phyloP scores from a whole-genome alignment of 2,329 filamentous ascomycete species.

The Exophiala mesophila region DNA sequence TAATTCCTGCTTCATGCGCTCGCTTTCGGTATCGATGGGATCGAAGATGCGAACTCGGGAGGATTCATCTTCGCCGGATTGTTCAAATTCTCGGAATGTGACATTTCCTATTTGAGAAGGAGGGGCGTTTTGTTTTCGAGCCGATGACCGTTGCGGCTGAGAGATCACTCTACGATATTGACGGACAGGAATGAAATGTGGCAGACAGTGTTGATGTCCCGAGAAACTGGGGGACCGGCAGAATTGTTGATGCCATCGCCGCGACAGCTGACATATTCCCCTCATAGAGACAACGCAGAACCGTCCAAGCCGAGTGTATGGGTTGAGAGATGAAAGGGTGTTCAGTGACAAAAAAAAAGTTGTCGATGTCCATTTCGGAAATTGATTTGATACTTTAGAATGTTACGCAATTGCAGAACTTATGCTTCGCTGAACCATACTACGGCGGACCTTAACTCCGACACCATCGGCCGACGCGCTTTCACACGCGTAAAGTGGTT shows the following conservation, averaged over 20 bases:
- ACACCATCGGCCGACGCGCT: no score
- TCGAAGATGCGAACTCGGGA: conserved; percentile 35
- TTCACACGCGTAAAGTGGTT: no score
- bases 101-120: conserved; percentile 29
- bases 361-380: no score
- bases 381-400: no score
- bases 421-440: no score
- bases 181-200: conserved; percentile 20
- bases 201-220: conserved; percentile 24
- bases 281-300: no score
- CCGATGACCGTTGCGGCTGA: not conserved
- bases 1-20: conserved; percentile 36
- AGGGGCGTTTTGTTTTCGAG: not conserved
- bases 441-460: no score
- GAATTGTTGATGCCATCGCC: conserved; percentile 29
- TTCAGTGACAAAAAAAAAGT: no score
- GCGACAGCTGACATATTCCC: conserved; percentile 25
- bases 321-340: no score
- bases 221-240: conserved; percentile 24
- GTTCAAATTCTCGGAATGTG: conserved; percentile 42
- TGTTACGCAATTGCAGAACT: no score
- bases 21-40: conserved; percentile 35
- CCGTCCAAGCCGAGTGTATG: no score
- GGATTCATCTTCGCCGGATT: conserved; percentile 35
- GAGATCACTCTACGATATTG: conserved; percentile 15